Percentiles rank a stretch among this genome's conserved stretches.
Evolutionary conservation across 139 green algal genomes (phyloP).

Genomic region (Tetraselmis chui): DNA sequence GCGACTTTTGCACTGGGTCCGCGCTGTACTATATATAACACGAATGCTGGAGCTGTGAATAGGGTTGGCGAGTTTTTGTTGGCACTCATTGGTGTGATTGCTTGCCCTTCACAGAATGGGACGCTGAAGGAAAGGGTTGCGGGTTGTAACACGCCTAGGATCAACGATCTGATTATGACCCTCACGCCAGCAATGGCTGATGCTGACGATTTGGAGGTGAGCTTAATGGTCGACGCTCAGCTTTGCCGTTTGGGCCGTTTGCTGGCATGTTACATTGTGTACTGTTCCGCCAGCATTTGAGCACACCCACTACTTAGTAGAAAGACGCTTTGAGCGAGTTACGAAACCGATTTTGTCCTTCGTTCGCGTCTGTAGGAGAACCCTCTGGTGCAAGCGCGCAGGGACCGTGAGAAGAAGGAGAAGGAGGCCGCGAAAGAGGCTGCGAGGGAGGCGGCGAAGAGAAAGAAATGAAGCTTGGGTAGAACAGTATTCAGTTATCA

Average conservation of each 20-base stretch:
- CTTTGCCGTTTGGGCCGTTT: neutral
- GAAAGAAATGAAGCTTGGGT: neutral
- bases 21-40: neutral
- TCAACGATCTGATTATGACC: slow-evolving; percentile 32
- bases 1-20: too few relatives aligned
- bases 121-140: slow-evolving; percentile 43
- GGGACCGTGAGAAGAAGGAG: slow-evolving; percentile 34
- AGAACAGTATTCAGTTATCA: too few relatives aligned
- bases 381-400: slow-evolving; percentile 13
- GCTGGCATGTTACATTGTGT: neutral
- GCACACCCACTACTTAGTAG: too few relatives aligned
- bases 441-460: slow-evolving; percentile 27
- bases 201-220: slow-evolving; percentile 53
- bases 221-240: too few relatives aligned
- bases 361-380: too few relatives aligned
- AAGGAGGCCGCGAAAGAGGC: slow-evolving; percentile 13
- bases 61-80: neutral
- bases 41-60: neutral
- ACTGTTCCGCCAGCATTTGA: neutral
- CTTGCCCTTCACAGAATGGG: slow-evolving; percentile 40
- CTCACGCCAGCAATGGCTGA: slow-evolving; percentile 46
- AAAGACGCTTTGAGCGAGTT: too few relatives aligned
- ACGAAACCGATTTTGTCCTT: too few relatives aligned
- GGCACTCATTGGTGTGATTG: too few relatives aligned
- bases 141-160: slow-evolving; percentile 42